Evolutionary conservation across 2,329 filamentous ascomycete species (phyloP).

Genomic region (Dichotomopilus funicola): DNA sequence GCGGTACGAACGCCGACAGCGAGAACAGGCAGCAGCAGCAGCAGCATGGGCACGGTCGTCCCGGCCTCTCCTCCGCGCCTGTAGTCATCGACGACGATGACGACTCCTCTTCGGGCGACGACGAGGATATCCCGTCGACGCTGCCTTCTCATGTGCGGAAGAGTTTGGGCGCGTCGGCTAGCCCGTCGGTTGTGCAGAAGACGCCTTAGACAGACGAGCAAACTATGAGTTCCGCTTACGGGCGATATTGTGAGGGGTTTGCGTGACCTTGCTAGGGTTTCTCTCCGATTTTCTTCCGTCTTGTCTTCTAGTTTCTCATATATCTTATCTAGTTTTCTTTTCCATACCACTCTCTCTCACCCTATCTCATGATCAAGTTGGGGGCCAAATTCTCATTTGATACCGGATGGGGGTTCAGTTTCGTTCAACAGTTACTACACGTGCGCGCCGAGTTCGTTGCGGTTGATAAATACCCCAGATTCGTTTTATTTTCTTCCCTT

Average conservation of each 20-base stretch:
- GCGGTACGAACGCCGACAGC: not conserved
- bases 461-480: too few species aligned
- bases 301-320: too few species aligned
- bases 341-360: not conserved
- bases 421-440: too few species aligned
- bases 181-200: not conserved
- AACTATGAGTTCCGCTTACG: not conserved
- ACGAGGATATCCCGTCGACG: conserved; percentile 31
- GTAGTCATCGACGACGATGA: conserved; percentile 16
- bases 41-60: too few species aligned
- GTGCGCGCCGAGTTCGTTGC: too few species aligned
- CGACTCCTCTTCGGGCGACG: conserved; percentile 26
- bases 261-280: not conserved
- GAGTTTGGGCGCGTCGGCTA: conserved; percentile 17
- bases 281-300: too few species aligned
- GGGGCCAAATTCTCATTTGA: not conserved
- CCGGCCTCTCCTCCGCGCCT: not conserved
- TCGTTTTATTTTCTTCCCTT: too few species aligned
- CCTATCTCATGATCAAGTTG: not conserved
- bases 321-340: not conserved
- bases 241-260: not conserved
- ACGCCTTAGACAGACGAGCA: too few species aligned
- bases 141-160: conserved; percentile 28
- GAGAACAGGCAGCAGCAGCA: too few species aligned
- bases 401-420: too few species aligned